Base-by-base conservation (phyloP, 2,329 filamentous ascomycete species). In the Stylonectria norvegica region DNA sequence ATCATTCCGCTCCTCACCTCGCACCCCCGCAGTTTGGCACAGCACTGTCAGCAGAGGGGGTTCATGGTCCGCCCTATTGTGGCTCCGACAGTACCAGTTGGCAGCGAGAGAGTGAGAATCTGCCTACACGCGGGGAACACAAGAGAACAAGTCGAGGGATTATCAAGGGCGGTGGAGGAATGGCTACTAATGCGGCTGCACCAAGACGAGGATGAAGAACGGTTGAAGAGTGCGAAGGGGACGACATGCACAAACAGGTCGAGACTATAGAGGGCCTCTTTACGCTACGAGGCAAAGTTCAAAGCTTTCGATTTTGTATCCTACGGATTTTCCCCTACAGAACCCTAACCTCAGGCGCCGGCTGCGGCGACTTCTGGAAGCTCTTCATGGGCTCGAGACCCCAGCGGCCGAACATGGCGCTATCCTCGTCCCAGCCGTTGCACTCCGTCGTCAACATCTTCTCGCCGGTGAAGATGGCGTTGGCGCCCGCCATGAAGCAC, bases 381-480 rank as follows among this genome's bases (percentile, higher is more conserved):
- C 67, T 73, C 64, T 71, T 70, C 88, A 95, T 95, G 1, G 89
- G 86, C 57, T 79, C 74, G 43, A 93, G 68, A 0, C 89, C 89
- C 85, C 88, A 95, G 36, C 80, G 76, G 2, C 82, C 78, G 67
- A 95, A 94, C 81, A 95, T 87, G 29, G 71, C 81, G 48, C 79
- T 82, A 58, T 95, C 89, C 65, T 94, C 86, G 48, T 93, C 88
- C 86, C 87, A 95, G 20, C 88, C 87, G 53, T 88, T 90, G 61
- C 88, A 94, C 42, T 89, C 86, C 0, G 89, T 95, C 4, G 89
- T 95, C 66, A 95, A 64, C 89, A 95, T 95, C 75, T 91, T 95
- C 70, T 95, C 89, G 7, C 89, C 89, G 0, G 89, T 95, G 61
- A 95, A 95, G 22, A 95, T 85, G n/a, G 89, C 89, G 56, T 95